Base-by-base conservation (phyloP, 257 asterid genomes). In the Gentiana straminea region DNA sequence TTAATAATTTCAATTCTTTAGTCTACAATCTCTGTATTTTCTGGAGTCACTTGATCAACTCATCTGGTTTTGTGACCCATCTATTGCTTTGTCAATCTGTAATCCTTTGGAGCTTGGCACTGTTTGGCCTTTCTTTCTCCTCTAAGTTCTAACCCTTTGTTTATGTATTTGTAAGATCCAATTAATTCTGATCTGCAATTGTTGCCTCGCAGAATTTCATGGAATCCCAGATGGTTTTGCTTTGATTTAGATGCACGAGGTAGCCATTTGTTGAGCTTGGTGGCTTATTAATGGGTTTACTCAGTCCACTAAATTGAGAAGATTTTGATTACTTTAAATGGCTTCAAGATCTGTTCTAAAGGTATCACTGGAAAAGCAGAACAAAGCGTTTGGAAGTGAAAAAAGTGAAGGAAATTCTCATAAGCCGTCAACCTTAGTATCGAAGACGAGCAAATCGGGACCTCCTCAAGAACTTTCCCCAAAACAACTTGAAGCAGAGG, bases 281-380 rank as follows among this genome's bases (percentile, higher is more conserved):
- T 60, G 61, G 34, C 53, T 39, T 52, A 62, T 63, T 72, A 50
- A 62, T 62, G 73, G 63, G 63, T 67, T 44, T 54, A 11, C 11
- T 50, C 49, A 8, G 55, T 58, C 51, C 11, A 32, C 4, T 34
- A 36, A 57, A 54, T 58, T 59, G 36, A 10, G 52, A 3, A 51
- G 55, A 45, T 54, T 49, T 53, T 12, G 38, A 49, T 53, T 57
- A 41, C 3, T n/a, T 58, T 60, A 68, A 45, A 86, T 86, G 95
- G 88, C 95, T 64, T 70, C 94, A 49, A 83, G 83, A 68, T 72
- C 82, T 67, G 75, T 68, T 64, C 48, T 70, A 34, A 79, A 76
- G 70, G 65, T 73, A 62, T 82, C 79, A 3, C 4, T 58, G 60
- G 89, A 65, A 37, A 67, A 57, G 68, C 84, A 66, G 51, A 76